A percentile compares a stretch with the other conserved stretches of the same genome.
phyloP scores from a whole-genome alignment of 495 filamentous ascomycete genomes.

The Aspergillus olivimuriae region DNA sequence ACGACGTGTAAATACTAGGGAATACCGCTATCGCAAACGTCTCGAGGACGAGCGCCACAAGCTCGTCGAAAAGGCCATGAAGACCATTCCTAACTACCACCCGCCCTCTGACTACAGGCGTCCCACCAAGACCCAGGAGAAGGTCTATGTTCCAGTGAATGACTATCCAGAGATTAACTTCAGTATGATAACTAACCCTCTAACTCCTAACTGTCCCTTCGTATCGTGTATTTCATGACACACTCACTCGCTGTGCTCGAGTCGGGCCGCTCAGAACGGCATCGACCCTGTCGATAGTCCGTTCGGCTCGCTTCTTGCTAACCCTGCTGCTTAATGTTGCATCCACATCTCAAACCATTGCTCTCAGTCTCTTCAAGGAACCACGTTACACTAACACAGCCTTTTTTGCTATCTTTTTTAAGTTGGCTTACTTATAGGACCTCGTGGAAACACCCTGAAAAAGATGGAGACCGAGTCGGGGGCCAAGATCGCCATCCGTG shows the following conservation, averaged over 20 bases:
- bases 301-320: slow-evolving; percentile 52
- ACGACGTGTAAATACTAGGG: slow-evolving; percentile 95
- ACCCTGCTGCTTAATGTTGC: slow-evolving; percentile 44
- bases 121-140: slow-evolving; percentile 98
- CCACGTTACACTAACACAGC: slow-evolving; percentile 70
- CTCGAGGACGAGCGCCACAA: slow-evolving; percentile 98
- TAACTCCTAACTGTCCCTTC: slow-evolving; percentile 65
- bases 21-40: slow-evolving; percentile 93
- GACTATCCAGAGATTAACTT: slow-evolving; percentile 99
- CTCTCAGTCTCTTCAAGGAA: slow-evolving; percentile 11
- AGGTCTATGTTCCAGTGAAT: slow-evolving; percentile 99
- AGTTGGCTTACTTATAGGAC: slow-evolving; percentile 99
- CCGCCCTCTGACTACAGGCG: slow-evolving; percentile 96
- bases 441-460: slow-evolving; percentile 98
- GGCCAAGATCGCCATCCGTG: slow-evolving; percentile 97
- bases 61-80: slow-evolving; percentile 95
- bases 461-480: slow-evolving; percentile 98
- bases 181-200: slow-evolving; percentile 99
- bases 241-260: slow-evolving; percentile 43
- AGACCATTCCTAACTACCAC: slow-evolving; percentile 96
- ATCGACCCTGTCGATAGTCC: slow-evolving; percentile 29
- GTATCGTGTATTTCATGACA: slow-evolving; percentile 38
- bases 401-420: slow-evolving; percentile 71
- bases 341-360: slow-evolving; percentile 19
- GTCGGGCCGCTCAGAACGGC: slow-evolving; percentile 36